phyloP scores from a whole-genome alignment of 177 flowering plant genomes.

The Vitis hybrid region DNA sequence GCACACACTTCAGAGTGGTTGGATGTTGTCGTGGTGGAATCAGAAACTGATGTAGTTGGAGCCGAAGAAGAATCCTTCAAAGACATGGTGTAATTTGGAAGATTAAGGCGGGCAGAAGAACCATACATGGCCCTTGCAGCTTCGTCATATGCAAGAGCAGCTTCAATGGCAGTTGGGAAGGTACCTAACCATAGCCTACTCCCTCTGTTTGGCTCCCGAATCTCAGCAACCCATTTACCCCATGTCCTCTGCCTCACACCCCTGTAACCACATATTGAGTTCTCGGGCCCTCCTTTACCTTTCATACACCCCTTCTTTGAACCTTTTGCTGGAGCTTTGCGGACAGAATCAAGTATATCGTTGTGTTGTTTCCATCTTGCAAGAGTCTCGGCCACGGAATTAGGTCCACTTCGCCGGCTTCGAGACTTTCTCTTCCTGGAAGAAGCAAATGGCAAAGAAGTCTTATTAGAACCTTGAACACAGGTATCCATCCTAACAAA shows the following conservation, averaged over 20 bases:
- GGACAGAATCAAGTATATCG: slow-evolving; percentile 17
- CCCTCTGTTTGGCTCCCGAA: slow-evolving; percentile 57
- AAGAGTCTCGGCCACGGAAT: slow-evolving; percentile 46
- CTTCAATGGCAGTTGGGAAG: slow-evolving; percentile 42
- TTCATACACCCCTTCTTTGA: slow-evolving; percentile 78
- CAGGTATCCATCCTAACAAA: slow-evolving; percentile 12
- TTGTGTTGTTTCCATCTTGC: slow-evolving; percentile 22
- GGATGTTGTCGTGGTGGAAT: slow-evolving; percentile 33
- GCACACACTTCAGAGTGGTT: slow-evolving; percentile 32
- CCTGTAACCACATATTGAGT: slow-evolving; percentile 40
- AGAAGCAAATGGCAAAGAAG: not conserved
- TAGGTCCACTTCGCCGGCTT: slow-evolving; percentile 37
- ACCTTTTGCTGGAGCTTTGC: slow-evolving; percentile 58
- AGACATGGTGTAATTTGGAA: slow-evolving; percentile 21
- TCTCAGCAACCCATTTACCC: slow-evolving; percentile 76
- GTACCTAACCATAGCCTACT: slow-evolving; percentile 63
- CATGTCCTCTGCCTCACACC: slow-evolving; percentile 64
- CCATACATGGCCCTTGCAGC: slow-evolving; percentile 63
- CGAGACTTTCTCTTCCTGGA: slow-evolving; percentile 52
- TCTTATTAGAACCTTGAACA: slow-evolving; percentile 17
- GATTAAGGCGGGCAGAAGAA: slow-evolving; percentile 41
- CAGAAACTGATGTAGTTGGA: slow-evolving; percentile 23
- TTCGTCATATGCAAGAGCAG: slow-evolving; percentile 59
- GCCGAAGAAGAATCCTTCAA: slow-evolving; percentile 9
- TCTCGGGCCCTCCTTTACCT: slow-evolving; percentile 77